Evolutionary conservation across 805 yeast species (phyloP), one percentile per base, ranked within the genome.

Genomic region (Kuraishia hungarica): DNA sequence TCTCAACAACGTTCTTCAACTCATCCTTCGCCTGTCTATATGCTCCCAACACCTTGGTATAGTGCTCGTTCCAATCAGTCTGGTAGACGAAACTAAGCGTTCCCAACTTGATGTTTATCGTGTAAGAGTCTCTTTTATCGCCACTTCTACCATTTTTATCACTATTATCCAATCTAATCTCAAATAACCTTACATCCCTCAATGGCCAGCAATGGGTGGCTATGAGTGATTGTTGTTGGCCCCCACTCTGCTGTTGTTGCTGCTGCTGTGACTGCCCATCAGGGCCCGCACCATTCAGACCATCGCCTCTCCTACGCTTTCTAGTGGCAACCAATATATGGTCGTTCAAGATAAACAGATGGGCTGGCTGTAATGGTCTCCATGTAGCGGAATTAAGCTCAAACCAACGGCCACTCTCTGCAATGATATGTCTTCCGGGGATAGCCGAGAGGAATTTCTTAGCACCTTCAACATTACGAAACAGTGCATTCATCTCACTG

Each of bases 381-480:
- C 89, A 83, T 13, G 96, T 89, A 0, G 94, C 91, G 2, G 87
- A 82, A 63, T 90, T 91, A 57, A 92, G 72, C 68, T 91, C 97
- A 56, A 79, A 82, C 97, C 97, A 92, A 52, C 91, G 79, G 2
- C 87, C 86, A 65, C 90, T 83, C 62, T 91, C 94, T 10, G 83
- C 79, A 20, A 89, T 71, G 1, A 91, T 80, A 67, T 90, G 97
- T 52, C 97, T 78, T 2, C 92, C 94, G 0, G 92, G 89, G 7
- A 80, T 67, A 1, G 88, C 82, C 21, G 90, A 87, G 46, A 91
- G 75, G 57, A 79, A 81, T 63, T 87, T 87, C 61, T 88, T 92
- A 0, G 96, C 91, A n/a, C 97, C 96, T 59, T 92, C 97, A 17
- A 92, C 96, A 59, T 87, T 89, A 61, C 83, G 83, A 67, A 86